Evolutionary conservation across 2,329 filamentous ascomycete species (phyloP), one percentile per base, ranked within the genome.

Genomic region (Scolecobasidium constrictum): DNA sequence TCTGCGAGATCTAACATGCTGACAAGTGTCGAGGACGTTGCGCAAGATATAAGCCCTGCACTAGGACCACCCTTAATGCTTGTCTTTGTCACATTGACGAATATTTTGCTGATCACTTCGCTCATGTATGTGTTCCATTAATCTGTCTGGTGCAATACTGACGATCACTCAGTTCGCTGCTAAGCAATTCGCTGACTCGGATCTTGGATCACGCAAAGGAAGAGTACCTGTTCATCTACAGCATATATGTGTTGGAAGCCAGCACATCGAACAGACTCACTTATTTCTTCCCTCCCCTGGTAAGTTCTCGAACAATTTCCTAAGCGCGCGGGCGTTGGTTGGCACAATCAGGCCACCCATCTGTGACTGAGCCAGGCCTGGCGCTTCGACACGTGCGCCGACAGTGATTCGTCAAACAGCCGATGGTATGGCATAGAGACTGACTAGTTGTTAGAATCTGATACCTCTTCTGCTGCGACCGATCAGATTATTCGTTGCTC

Each of bases 41-140:
- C 67, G 36, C 60, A 68, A 52, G 57, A 68, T 49, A 67, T 69
- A 46, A 72, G 69, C 28, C 70, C 69, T 26, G 62, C 66, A 36
- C 62, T 73, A 23, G 71, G 71, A 3, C 64, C 69, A 12, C 67
- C 69, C 15, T 57, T 73, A 17, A 74, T 74, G 71, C 69, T 86
- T 48, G 69, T 86, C 38, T 90, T 90, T 60, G 75, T 90, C 48
- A 82, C 74, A 18, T 67, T 90, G 54, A 86, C 82, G 35, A 83
- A 83, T 45, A 85, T 90, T 52, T 68, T 92, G 5, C 71, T 92
- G 22, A 82, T 86, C 62, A 85, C 84, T 39, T 84, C 81, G 16
- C 65, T 88, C 49, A 87, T 85, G 28, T 81, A 80, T 68, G 78
- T 87, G 65, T 45, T 83, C 78, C 53, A 86, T 86, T 64, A 84